Base-by-base conservation (phyloP, 192 early-diverging fungal species). In the Umbelopsis sp. region DNA sequence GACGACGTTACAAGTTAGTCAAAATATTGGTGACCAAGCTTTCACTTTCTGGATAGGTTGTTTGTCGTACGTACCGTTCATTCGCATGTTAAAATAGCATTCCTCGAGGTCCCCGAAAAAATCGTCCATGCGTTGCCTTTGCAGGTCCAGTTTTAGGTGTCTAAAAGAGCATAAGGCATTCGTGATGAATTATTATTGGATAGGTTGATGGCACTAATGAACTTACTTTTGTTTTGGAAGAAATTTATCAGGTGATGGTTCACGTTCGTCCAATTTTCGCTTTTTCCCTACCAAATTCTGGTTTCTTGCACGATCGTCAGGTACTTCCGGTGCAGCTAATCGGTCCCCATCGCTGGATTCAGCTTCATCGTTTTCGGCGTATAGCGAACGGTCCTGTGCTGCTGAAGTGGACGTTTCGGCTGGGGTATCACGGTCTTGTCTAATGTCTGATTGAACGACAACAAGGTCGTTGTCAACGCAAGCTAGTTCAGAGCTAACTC, bases 101-200 rank as follows among this genome's bases (percentile, higher is more conserved):
- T 87, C 70, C 69, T 91, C 88, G 7, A 96, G 74, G 62, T 94
- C 93, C 43, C 83, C 76, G 70, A 92, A 89, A 69, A 93, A 91
- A 21, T 82, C 79, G 3, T 84, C 77, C 3, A 92, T 85, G 1
- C 87, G 83, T 32, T 77, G 73, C 24, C 74, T 81, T 43, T 74
- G 76, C 29, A 76, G 45, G 32, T 68, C 80, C 52, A 78, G 43
- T 41, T 71, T 44, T 47, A 26, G 32, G 5, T 62, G 38, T 56
- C 51, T 56, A 65, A 43, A 20, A 68, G 72, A 1, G 12, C 38
- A 41, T 41, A 11, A 41, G 1, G 12, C 7, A 41, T 41, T 41
- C 4, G 38, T 41, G 38, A 41, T 41, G n/a, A n/a, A n/a, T n/a
- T n/a, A n/a, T n/a, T n/a, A 1, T 0, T 41, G 38, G 38, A 5